These are phyloP conservation scores for Tilletiaria anomala DNA, from an alignment of 1,284 basidiomycete genomes.

Conservation along the genomic window DNA sequence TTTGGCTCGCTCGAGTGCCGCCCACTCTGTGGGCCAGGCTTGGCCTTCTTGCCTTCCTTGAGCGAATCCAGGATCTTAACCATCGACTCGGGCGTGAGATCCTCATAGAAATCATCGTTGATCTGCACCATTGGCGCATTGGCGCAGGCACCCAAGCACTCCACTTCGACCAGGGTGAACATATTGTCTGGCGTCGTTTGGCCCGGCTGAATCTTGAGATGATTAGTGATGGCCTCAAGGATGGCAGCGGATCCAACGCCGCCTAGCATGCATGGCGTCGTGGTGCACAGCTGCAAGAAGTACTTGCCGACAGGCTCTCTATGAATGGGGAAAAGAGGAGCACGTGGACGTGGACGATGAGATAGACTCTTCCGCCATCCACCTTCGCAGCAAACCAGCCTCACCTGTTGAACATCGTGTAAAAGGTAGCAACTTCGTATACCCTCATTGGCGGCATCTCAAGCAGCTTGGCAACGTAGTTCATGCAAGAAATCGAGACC, in stretches of 20 bases:
- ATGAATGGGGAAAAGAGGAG: background rate
- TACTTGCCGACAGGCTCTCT: conserved; percentile 87
- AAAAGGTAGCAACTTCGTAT: conserved; percentile 98
- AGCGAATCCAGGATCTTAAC: conserved; percentile 76
- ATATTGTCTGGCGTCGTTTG: conserved; percentile 87
- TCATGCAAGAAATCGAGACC: conserved; percentile 99
- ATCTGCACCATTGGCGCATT: conserved; percentile 99
- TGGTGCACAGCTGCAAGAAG: conserved; percentile 97
- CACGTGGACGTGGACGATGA: background rate
- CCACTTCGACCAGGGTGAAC: conserved; percentile 94
- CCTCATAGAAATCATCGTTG: conserved; percentile 98
- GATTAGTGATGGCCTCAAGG: conserved; percentile 65
- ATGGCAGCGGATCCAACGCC: conserved; percentile 72
- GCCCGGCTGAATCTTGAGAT: conserved; percentile 72
- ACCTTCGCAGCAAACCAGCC: too few relatives aligned
- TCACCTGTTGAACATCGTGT: conserved; percentile 65
- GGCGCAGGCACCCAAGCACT: conserved; percentile 78
- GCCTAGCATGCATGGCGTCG: conserved; percentile 92
- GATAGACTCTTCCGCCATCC: too few relatives aligned
- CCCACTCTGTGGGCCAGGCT: conserved; percentile 77
- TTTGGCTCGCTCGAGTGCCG: conserved; percentile 70
- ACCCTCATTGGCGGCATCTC: conserved; percentile 97
- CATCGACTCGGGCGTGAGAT: conserved; percentile 80
- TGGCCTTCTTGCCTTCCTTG: conserved; percentile 68
- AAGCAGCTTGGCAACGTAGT: conserved; percentile 73